Evolutionary conservation across 2,329 filamentous ascomycete genomes (phyloP), one percentile per base, ranked within the genome.

Genomic region (Neonectria faginata): DNA sequence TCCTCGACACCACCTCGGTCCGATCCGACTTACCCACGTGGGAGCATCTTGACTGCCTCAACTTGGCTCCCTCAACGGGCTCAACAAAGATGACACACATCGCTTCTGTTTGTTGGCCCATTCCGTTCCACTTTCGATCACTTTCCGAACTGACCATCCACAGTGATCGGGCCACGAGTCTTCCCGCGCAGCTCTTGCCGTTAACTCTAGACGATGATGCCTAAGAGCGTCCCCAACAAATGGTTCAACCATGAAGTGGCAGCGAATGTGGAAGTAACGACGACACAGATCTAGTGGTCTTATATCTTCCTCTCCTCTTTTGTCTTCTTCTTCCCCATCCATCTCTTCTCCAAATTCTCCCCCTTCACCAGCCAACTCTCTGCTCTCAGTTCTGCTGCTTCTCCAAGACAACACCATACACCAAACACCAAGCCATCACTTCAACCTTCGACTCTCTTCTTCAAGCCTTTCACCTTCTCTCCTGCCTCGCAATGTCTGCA

Each of bases 401-500:
- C 33, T 39, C n/a, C n/a, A 31, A 33, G 29, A 33, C 39, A 45
- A 54, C n/a, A 61, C 22, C 42, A 42, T 22, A 25, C 29, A 18
- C 27, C 18, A 50, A 5, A 31, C 29, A 18, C 27, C 18, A 50
- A 8, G 7, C 20, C 12, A 53, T 7, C 14, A 27, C 48, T 25
- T n/a, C 48, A 5, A 27, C 47, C 14, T 8, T 16, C 22, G 14
- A 6, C 2, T 14, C 9, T 25, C 5, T 1, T 8, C 9, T 36
- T 61, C 20, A 31, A 58, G 31, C 14, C n/a, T 20, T 52, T 39
- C 44, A 62, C 51, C 20, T 18, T 42, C 14, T 9, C 9, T 5
- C 3, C 16, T 29, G 7, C 56, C 41, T 47, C 41, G 66, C 11
- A 29, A 78, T 79, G 76, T 29, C 70, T 45, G 31, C 52, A 18